Evolutionary conservation across 352 stramenopile species (phyloP).

Genomic region (Globisporangium rhizosaccharum): DNA sequence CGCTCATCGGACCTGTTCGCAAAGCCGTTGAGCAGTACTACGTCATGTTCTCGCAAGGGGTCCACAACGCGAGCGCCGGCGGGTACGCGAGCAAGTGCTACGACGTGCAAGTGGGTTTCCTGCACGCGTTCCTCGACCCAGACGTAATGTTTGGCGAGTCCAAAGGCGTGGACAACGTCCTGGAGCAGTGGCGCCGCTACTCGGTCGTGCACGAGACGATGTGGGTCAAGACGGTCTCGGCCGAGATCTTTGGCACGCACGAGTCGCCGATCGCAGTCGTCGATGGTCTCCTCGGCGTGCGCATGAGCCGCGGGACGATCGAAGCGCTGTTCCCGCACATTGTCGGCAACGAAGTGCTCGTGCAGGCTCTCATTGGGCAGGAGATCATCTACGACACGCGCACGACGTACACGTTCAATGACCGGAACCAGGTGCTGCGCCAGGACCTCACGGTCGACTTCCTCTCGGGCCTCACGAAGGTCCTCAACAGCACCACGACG

Average conservation of each 20-base stretch:
- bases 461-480: conserved; percentile 31
- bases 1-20: conserved; percentile 26
- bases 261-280: conserved; percentile 49
- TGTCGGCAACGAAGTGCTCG: conserved; percentile 42
- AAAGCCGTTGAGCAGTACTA: conserved; percentile 66
- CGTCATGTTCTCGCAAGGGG: conserved; percentile 44
- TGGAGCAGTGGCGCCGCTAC: conserved; percentile 66
- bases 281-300: conserved; percentile 31
- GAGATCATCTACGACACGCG: conserved; percentile 49
- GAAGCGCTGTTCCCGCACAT: conserved; percentile 66
- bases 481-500: conserved; percentile 22
- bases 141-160: conserved; percentile 34
- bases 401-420: conserved; percentile 54
- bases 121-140: conserved; percentile 41
- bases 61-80: conserved; percentile 40
- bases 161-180: conserved; percentile 29
- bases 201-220: conserved; percentile 45
- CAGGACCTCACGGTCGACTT: conserved; percentile 60
- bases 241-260: conserved; percentile 38
- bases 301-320: conserved; percentile 46
- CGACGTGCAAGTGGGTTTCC: conserved; percentile 48
- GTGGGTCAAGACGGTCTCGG: conserved; percentile 22
- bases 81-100: conserved; percentile 33
- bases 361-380: conserved; percentile 47
- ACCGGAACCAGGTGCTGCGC: conserved; percentile 37